Base-by-base conservation (phyloP, 805 yeast genomes). In the Ogataea pini region DNA sequence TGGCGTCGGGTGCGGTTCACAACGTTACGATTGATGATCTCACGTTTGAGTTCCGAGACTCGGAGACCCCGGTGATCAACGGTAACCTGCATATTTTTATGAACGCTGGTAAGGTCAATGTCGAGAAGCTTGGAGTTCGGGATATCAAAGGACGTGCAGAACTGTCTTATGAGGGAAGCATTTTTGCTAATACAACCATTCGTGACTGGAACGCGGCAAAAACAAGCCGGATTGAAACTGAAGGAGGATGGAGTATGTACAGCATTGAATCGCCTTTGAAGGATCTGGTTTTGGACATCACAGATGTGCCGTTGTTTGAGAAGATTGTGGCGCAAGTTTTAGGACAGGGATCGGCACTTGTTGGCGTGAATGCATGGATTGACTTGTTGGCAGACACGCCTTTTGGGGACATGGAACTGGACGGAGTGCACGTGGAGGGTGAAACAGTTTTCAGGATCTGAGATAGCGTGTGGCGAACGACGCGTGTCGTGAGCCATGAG, bases 161-260 rank as follows among this genome's bases (percentile, higher is more conserved):
- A 34, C 58, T 80, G 31, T 68, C 57, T 42, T 75, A 75, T 50
- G 55, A 70, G 5, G 71, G 60, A 2, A 52, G 48, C 13, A 68
- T 67, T 46, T 79, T 80, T 59, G 75, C 77, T 5, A 65, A 70
- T n/a, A 59, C 79, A 12, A 68, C 70, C 4, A 57, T 77, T 55
- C 58, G 59, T 8, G 71, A 70, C 6, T 80, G 85, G 85, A 67
- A 68, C 19, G 52, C 56, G n/a, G 69, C 78, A 4, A 62, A 63
- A 0, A 76, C 80, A 8, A 41, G 29, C 4, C 62, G 57, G 32
- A 58, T 42, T 51, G 53, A 36, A 48, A 50, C 17, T 46, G 58
- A 22, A 49, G 50, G 44, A 3, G 55, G 48, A 6, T 52, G 40
- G 16, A 60, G 60, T 1, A 59, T 63, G 20, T 64, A 74, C 51